phyloP scores from a whole-genome alignment of 352 stramenopile genomes.

The Phytophthora sojae region DNA sequence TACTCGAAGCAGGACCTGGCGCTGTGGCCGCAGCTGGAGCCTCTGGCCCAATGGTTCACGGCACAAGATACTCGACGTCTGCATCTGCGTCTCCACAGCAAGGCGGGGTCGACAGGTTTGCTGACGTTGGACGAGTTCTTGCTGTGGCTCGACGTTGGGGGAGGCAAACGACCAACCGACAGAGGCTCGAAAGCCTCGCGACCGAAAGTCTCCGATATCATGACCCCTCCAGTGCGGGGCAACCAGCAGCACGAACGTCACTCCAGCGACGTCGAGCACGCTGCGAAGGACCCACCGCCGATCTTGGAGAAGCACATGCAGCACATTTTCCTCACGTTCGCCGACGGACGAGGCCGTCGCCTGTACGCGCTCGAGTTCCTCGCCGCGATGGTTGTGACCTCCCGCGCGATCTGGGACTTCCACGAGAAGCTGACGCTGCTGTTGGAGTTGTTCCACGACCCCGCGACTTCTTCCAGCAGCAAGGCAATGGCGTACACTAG shows the following conservation, averaged over 20 bases:
- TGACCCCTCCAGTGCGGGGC: constrained; percentile 43
- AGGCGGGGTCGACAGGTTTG: constrained; percentile 38
- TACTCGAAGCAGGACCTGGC: constrained; percentile 60
- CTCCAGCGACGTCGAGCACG: background rate
- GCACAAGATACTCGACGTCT: constrained; percentile 53
- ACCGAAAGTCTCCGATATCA: constrained; percentile 44
- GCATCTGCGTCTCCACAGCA: constrained; percentile 35
- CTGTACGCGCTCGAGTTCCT: constrained; percentile 74
- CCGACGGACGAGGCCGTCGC: constrained; percentile 24
- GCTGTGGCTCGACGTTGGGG: constrained; percentile 45
- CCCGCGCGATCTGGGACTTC: constrained; percentile 66
- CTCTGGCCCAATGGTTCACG: constrained; percentile 74
- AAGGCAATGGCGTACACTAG: constrained; percentile 11
- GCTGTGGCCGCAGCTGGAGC: constrained; percentile 68
- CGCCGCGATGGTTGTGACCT: constrained; percentile 60
- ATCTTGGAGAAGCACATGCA: constrained; percentile 64
- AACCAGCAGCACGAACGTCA: constrained; percentile 18
- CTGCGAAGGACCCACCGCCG: constrained; percentile 18
- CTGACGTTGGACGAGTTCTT: constrained; percentile 59
- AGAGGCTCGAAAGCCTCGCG: constrained; percentile 15
- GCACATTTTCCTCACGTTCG: constrained; percentile 71
- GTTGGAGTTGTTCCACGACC: constrained; percentile 66
- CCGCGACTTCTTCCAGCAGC: constrained; percentile 26
- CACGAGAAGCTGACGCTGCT: constrained; percentile 67
- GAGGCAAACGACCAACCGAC: background rate